These are phyloP conservation scores for Claviceps sorghi DNA, from an alignment of 2,329 filamentous ascomycete genomes.

Conservation along the genomic window DNA sequence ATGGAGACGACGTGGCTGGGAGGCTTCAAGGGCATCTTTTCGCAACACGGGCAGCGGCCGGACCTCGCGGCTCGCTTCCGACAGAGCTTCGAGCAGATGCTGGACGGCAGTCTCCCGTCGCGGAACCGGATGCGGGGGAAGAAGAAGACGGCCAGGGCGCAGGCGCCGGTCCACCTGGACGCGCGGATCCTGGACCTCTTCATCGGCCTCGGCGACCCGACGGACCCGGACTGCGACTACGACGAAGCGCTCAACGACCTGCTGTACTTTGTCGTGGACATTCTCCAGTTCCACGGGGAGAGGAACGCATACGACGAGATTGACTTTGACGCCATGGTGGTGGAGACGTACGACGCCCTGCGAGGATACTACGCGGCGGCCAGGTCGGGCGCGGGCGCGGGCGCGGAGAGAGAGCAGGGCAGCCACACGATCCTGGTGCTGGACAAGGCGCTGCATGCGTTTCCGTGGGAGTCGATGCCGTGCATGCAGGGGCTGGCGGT, in stretches of 20 bases:
- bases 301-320: slow-evolving; percentile 95
- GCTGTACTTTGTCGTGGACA: slow-evolving; percentile 90
- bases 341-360: slow-evolving; percentile 77
- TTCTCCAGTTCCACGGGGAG: slow-evolving; percentile 92
- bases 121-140: slow-evolving; percentile 47
- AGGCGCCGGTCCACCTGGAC: slow-evolving; percentile 33
- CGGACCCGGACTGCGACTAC: slow-evolving; percentile 52
- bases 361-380: slow-evolving; percentile 54
- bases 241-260: slow-evolving; percentile 86
- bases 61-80: slow-evolving; percentile 62
- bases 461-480: slow-evolving; percentile 92
- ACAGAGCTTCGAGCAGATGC: slow-evolving; percentile 58
- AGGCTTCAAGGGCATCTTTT: slow-evolving; percentile 90
- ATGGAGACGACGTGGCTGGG: slow-evolving; percentile 92
- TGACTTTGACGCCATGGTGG: slow-evolving; percentile 81
- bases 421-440: slow-evolving; percentile 75
- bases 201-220: slow-evolving; percentile 64
- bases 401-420: slow-evolving; percentile 26
- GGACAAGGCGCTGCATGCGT: slow-evolving; percentile 78
- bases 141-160: slow-evolving; percentile 33
- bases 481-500: slow-evolving; percentile 68
- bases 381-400: slow-evolving; percentile 17
- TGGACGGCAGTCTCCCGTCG: slow-evolving; percentile 78
- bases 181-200: slow-evolving; percentile 70
- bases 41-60: slow-evolving; percentile 48